Evolutionary conservation across 495 filamentous ascomycete genomes (phyloP).

Genomic region (Xylaria nigripes): DNA sequence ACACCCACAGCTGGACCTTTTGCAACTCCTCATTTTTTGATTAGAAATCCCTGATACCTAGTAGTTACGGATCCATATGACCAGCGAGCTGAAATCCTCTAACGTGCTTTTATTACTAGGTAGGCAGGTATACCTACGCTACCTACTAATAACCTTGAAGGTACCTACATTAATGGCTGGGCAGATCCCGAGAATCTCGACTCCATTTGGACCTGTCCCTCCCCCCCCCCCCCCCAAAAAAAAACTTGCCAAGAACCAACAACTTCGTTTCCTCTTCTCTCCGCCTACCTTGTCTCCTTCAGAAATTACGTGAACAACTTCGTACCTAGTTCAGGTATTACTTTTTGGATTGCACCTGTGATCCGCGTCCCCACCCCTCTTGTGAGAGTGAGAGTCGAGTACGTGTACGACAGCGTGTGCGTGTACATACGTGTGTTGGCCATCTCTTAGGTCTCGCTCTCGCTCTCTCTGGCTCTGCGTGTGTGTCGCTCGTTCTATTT

Average conservation of each 20-base stretch:
- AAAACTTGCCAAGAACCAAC: constrained; percentile 32
- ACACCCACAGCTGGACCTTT: neutral
- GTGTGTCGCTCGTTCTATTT: no score
- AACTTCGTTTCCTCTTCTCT: constrained; percentile 20
- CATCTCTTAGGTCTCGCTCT: neutral
- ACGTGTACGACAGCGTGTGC: neutral
- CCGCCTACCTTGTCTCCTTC: constrained; percentile 1
- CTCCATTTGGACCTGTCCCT: constrained; percentile 8
- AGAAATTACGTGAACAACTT: neutral
- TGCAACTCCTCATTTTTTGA: neutral
- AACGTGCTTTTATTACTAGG: neutral
- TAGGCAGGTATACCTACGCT: no score
- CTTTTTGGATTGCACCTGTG: neutral
- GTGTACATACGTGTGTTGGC: neutral
- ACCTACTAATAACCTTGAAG: neutral
- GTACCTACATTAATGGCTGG: neutral
- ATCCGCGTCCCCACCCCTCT: constrained; percentile 9
- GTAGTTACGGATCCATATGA: neutral
- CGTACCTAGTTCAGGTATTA: neutral
- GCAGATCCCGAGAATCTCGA: neutral
- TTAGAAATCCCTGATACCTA: neutral
- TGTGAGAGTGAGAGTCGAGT: neutral
- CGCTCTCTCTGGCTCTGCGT: neutral
- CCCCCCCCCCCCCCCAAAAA: no score
- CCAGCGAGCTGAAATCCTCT: neutral